These are phyloP conservation scores for Lentithecium fluviatile DNA, from an alignment of 495 filamentous ascomycete species.

Conservation along the genomic window DNA sequence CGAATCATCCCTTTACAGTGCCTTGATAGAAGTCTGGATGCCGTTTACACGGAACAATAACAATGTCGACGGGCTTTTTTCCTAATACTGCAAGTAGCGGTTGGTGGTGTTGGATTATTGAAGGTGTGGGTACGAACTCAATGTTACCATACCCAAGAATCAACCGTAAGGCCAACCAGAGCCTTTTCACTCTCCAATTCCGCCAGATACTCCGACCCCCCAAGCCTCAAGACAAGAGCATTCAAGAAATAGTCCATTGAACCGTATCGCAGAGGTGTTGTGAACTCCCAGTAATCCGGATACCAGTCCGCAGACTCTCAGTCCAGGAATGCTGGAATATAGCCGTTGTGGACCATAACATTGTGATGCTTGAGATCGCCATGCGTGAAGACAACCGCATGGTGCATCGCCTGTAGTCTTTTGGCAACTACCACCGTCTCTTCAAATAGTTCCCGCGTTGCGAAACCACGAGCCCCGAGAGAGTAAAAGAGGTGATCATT, in stretches of 20 bases:
- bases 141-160: slow-evolving; percentile 19
- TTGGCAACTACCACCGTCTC: slow-evolving; percentile 7
- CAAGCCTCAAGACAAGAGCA: slow-evolving; percentile 12
- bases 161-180: slow-evolving; percentile 6
- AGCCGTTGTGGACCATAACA: slow-evolving; percentile 6
- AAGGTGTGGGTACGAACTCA: too few relatives aligned
- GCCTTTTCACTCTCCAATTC: slow-evolving; percentile 25
- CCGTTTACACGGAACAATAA: too few relatives aligned
- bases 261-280: slow-evolving; percentile 13
- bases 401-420: slow-evolving; percentile 2
- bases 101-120: too few relatives aligned
- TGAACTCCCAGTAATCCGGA: slow-evolving; percentile 23
- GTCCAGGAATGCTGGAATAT: slow-evolving; percentile 12
- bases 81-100: too few relatives aligned
- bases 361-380: slow-evolving; percentile 17
- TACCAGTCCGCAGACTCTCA: slow-evolving; percentile 23
- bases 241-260: slow-evolving; percentile 23
- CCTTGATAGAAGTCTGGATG: too few relatives aligned
- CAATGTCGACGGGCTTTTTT: too few relatives aligned
- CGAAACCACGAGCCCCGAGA: not conserved
- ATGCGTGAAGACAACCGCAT: slow-evolving; percentile 16
- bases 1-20: too few relatives aligned
- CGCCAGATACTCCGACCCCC: slow-evolving; percentile 5
- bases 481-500: slow-evolving; percentile 13
- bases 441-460: slow-evolving; percentile 9